Evolutionary conservation across 768 basidiomycete species (phyloP).

Genomic region (Trametes cinnabarina): DNA sequence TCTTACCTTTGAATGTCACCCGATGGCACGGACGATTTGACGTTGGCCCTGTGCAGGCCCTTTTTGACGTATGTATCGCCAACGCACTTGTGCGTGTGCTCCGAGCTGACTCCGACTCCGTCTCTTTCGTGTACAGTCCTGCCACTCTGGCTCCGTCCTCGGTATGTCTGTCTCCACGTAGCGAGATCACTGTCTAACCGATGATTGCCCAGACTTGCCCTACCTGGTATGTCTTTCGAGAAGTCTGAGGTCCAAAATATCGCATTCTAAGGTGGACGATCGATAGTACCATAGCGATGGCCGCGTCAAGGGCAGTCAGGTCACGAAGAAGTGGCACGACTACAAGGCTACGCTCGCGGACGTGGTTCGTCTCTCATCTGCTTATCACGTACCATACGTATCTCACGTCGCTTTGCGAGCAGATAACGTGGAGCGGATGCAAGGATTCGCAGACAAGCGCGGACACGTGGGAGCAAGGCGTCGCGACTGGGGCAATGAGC

Average conservation of each 20-base stretch:
- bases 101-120: not conserved
- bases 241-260: not conserved
- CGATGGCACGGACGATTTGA: not conserved
- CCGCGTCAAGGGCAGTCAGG: constrained; percentile 30
- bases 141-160: constrained; percentile 87
- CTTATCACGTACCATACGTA: not conserved
- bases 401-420: not conserved
- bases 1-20: not conserved
- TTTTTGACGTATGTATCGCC: constrained; percentile 31
- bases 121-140: no score
- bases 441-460: constrained; percentile 83
- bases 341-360: constrained; percentile 77
- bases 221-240: constrained; percentile 47
- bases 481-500: constrained; percentile 78
- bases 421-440: constrained; percentile 88
- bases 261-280: no score
- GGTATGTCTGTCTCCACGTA: constrained; percentile 42
- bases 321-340: constrained; percentile 19
- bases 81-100: no score
- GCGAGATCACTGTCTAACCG: not conserved
- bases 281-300: constrained; percentile 35
- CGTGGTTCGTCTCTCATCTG: constrained; percentile 51
- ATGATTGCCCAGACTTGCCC: constrained; percentile 51
- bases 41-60: constrained; percentile 16
- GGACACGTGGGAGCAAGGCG: constrained; percentile 64